These are phyloP conservation scores for Limonium bicolor DNA, from an alignment of 148 eudicot species.

Conservation along the genomic window DNA sequence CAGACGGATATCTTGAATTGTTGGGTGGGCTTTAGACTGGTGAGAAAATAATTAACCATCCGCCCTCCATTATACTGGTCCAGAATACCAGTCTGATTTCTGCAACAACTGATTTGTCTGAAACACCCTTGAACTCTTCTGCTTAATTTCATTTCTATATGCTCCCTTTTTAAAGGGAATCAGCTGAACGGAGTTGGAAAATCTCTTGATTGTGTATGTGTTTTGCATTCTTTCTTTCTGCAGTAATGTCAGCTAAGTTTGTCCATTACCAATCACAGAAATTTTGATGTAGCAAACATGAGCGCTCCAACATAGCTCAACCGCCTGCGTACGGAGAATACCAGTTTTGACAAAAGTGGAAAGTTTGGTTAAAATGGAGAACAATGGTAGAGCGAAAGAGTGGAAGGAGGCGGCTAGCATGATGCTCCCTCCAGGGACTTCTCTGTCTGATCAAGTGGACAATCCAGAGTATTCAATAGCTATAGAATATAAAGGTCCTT, in stretches of 20 bases:
- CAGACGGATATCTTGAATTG: background rate
- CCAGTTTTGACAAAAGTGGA: background rate
- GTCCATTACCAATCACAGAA: too few species aligned
- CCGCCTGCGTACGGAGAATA: background rate
- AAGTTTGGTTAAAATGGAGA: slow-evolving; percentile 26
- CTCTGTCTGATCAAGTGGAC: slow-evolving; percentile 43
- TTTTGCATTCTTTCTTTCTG: background rate
- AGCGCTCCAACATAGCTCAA: background rate
- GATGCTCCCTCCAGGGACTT: slow-evolving; percentile 82
- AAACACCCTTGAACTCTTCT: too few species aligned
- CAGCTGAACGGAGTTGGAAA: background rate
- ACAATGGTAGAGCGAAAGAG: slow-evolving; percentile 21
- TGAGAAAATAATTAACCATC: too few species aligned
- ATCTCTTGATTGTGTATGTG: background rate
- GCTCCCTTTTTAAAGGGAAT: too few species aligned
- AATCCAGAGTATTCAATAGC: slow-evolving; percentile 78
- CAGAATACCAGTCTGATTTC: background rate
- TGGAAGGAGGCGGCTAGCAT: slow-evolving; percentile 64
- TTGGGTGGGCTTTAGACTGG: background rate
- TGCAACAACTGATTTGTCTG: too few species aligned
- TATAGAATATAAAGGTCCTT: slow-evolving; percentile 69
- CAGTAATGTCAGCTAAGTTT: background rate
- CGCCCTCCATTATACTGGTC: too few species aligned
- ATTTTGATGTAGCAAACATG: too few species aligned
- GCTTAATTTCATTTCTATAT: too few species aligned